Conservation (phyloP, 768 basidiomycete species). For the Suillus brevipes region DNA sequence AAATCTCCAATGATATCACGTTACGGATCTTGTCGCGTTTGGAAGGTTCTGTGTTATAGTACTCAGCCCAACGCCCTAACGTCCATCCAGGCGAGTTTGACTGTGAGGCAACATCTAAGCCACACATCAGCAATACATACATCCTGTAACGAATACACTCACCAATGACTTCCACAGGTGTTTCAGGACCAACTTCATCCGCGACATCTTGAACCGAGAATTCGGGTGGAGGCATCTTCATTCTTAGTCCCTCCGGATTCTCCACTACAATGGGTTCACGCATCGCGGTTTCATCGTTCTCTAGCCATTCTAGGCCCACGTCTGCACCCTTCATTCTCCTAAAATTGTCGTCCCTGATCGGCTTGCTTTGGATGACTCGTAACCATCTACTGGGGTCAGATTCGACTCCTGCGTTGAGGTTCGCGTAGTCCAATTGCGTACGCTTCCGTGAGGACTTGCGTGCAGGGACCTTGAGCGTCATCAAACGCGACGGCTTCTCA, state of each 20-base stretch:
- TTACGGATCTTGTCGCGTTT: conserved; percentile 87
- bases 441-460: conserved; percentile 82
- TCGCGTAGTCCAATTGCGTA: conserved; percentile 76
- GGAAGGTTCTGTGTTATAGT: conserved; percentile 67
- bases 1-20: conserved; percentile 94
- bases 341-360: conserved; percentile 63
- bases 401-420: conserved; percentile 62
- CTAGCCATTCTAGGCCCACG: conserved; percentile 74
- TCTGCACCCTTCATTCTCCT: conserved; percentile 65
- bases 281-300: conserved; percentile 70
- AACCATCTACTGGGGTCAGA: conserved; percentile 66
- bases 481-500: conserved; percentile 57
- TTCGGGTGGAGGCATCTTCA: conserved; percentile 77
- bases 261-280: conserved; percentile 83
- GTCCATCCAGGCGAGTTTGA: conserved; percentile 87
- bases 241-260: conserved; percentile 77
- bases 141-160: conserved; percentile 18
- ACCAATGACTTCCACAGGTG: conserved; percentile 92
- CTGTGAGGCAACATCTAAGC: conserved; percentile 83
- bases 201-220: conserved; percentile 84
- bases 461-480: conserved; percentile 75
- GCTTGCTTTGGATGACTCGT: conserved; percentile 66
- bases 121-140: conserved; percentile 8
- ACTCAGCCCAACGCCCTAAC: conserved; percentile 87
- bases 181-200: conserved; percentile 72